These are phyloP conservation scores for Fraxinus ornus DNA, from an alignment of 305 asterid species.

Conservation along the genomic window DNA sequence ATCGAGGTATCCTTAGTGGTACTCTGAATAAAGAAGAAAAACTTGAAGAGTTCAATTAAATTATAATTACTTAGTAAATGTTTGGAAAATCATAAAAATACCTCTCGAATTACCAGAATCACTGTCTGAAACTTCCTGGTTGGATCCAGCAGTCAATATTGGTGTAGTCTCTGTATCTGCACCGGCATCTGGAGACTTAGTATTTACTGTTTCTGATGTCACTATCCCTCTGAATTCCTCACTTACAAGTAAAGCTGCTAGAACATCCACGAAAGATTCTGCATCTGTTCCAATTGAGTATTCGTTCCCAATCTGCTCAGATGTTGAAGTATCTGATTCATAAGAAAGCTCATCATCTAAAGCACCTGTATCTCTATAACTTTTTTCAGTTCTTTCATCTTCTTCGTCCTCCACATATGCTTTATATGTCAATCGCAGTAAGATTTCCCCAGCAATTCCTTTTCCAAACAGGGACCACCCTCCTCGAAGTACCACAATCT, in stretches of 20 bases:
- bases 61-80: neutral
- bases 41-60: neutral
- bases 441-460: constrained; percentile 76
- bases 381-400: constrained; percentile 62
- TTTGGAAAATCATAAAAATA: constrained; percentile 28
- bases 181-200: constrained; percentile 40
- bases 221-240: constrained; percentile 93
- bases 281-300: constrained; percentile 40
- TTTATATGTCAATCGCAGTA: constrained; percentile 86
- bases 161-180: constrained; percentile 32
- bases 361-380: constrained; percentile 33
- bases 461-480: constrained; percentile 83
- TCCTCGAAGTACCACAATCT: constrained; percentile 64
- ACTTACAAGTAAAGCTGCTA: constrained; percentile 77
- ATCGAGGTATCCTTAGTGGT: constrained; percentile 19
- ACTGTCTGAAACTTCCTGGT: constrained; percentile 38
- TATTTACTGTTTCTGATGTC: constrained; percentile 63
- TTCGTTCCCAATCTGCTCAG: constrained; percentile 39
- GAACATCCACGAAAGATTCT: constrained; percentile 78
- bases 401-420: constrained; percentile 98
- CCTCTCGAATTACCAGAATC: constrained; percentile 53
- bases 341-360: constrained; percentile 67
- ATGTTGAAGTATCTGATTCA: constrained; percentile 29
- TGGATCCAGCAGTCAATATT: constrained; percentile 37
- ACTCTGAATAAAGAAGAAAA: constrained; percentile 13